These are phyloP conservation scores for Leavenworthia alabamica DNA, from an alignment of 345 rosid genomes.

Conservation along the genomic window DNA sequence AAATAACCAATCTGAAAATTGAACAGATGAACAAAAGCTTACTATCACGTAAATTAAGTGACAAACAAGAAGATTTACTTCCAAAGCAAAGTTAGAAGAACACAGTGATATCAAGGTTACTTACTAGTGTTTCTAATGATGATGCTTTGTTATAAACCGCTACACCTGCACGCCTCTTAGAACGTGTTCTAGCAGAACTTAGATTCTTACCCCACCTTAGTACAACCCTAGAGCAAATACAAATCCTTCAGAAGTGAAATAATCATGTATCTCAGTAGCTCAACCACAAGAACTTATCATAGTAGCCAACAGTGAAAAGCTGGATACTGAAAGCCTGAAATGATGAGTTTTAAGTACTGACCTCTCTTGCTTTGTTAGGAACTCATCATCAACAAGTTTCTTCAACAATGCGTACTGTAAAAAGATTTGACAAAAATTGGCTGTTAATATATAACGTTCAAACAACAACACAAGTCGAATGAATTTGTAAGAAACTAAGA, in stretches of 20 bases:
- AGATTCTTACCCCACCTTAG: constrained; percentile 68
- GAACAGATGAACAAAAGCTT: neutral
- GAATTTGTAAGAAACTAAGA: neutral
- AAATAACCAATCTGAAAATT: constrained; percentile 62
- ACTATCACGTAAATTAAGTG: neutral
- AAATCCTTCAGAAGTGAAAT: neutral
- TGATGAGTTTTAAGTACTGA: constrained; percentile 22
- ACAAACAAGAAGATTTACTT: neutral
- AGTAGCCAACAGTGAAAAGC: neutral
- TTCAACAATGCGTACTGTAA: constrained; percentile 75
- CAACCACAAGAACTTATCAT: neutral
- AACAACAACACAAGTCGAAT: neutral
- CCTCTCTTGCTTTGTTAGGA: constrained; percentile 67
- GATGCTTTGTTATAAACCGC: constrained; percentile 69
- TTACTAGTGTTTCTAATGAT: constrained; percentile 60
- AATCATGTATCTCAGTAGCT: neutral
- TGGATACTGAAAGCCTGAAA: neutral
- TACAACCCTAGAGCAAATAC: constrained; percentile 35
- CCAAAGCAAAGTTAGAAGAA: neutral
- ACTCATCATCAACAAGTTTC: constrained; percentile 56
- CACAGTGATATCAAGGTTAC: neutral
- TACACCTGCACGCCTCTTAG: constrained; percentile 60
- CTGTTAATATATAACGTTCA: neutral
- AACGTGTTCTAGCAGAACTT: constrained; percentile 43
- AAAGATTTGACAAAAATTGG: neutral